phyloP scores from a whole-genome alignment of 2,329 filamentous ascomycete genomes.

The Alternaria sp. region DNA sequence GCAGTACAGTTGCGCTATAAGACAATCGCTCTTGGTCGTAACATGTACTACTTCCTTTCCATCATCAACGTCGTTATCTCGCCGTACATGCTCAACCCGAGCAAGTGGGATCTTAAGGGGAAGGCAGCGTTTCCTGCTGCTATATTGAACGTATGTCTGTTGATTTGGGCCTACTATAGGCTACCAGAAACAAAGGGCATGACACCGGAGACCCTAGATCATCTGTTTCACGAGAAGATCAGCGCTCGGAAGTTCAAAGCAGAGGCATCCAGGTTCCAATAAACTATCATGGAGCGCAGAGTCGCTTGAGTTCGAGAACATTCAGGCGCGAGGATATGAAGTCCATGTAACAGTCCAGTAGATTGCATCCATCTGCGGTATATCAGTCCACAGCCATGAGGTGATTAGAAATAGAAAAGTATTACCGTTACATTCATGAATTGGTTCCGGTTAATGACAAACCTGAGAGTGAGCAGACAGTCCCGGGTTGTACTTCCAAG shows the following conservation, averaged over 20 bases:
- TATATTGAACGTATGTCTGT: conserved; percentile 73
- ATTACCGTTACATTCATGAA: too few relatives aligned
- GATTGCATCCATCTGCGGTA: too few relatives aligned
- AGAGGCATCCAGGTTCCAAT: not conserved
- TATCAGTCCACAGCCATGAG: too few relatives aligned
- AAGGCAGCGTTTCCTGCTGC: conserved; percentile 78
- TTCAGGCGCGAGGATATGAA: too few relatives aligned
- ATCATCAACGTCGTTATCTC: conserved; percentile 69
- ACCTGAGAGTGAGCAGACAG: too few relatives aligned
- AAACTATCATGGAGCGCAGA: too few relatives aligned
- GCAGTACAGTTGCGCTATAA: conserved; percentile 84
- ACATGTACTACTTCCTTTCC: conserved; percentile 75
- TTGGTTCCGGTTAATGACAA: too few relatives aligned
- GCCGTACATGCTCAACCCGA: conserved; percentile 22
- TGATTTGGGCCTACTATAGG: conserved; percentile 78
- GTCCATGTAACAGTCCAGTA: too few relatives aligned
- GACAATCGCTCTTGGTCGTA: conserved; percentile 82
- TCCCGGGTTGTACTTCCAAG: too few relatives aligned
- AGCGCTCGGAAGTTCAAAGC: conserved; percentile 23
- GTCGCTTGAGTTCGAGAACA: too few relatives aligned
- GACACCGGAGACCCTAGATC: conserved; percentile 82
- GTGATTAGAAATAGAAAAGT: too few relatives aligned
- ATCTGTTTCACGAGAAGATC: conserved; percentile 71
- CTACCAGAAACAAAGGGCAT: conserved; percentile 79
- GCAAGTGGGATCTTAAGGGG: conserved; percentile 68